Evolutionary conservation across 305 asterid species (phyloP).

Genomic region (Fraxinus baroniana): DNA sequence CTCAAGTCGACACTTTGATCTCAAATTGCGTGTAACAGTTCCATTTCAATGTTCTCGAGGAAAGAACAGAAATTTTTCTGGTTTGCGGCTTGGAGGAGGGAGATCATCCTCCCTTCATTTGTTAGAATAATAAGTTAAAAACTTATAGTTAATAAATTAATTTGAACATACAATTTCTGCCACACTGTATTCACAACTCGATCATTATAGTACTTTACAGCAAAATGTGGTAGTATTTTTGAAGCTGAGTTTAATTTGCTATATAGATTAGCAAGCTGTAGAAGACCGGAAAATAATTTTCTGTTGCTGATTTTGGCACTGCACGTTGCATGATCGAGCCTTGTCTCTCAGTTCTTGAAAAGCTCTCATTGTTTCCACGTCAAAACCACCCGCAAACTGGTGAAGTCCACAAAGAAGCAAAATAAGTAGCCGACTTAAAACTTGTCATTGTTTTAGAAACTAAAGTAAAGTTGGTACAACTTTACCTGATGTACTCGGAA

Average conservation of each 20-base stretch:
- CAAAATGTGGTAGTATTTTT: neutral
- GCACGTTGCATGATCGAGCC: constrained; percentile 48
- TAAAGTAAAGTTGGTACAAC: neutral
- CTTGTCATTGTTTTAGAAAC: neutral
- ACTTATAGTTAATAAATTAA: neutral
- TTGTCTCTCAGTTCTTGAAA: constrained; percentile 56
- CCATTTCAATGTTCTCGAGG: neutral
- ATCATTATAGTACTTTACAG: neutral
- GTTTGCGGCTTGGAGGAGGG: neutral
- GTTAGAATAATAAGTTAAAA: neutral
- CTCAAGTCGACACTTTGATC: neutral
- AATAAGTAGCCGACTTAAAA: neutral
- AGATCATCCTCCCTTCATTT: neutral
- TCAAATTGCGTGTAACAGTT: neutral
- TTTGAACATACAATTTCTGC: neutral
- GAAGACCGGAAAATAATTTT: neutral
- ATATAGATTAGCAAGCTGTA: neutral
- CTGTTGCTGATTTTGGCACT: constrained; percentile 63
- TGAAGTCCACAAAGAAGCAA: constrained; percentile 2
- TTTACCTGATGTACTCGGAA: constrained; percentile 60
- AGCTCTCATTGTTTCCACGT: constrained; percentile 72
- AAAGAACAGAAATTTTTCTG: neutral
- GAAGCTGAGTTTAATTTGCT: constrained; percentile 40
- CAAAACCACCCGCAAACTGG: constrained; percentile 98
- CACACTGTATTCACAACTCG: neutral